Evolutionary conservation across 495 filamentous ascomycete genomes (phyloP), one percentile per base, ranked within the genome.

Genomic region (Aspergillus bertholletiae): DNA sequence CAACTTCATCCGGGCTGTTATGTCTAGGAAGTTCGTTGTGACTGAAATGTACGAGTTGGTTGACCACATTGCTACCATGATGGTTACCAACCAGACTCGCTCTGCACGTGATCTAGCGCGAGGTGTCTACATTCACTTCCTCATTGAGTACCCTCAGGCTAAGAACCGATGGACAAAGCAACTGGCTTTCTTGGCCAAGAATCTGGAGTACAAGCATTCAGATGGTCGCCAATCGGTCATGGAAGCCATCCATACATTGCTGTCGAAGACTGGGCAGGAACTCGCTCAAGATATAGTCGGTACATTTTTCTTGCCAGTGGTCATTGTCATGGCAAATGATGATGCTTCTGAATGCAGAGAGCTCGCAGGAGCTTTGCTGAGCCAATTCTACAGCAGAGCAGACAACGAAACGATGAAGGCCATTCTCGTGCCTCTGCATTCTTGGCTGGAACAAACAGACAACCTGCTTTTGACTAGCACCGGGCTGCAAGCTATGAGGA

Each of bases 51-150:
- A 97, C 68, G 92, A 97, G 59, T 84, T 88, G 13, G 80, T 96
- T 47, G 94, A 98, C 62, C 80, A 86, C 58, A 85, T 97, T 28
- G 88, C 89, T 22, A 83, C 78, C n/a, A 86, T 97, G 70, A 96
- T 97, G 92, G 89, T 98, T 53, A 96, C 88, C 22, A 97, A 96
- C 68, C 88, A 96, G 53, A 91, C 91, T 58, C 85, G 87, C 59
- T 83, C 85, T 56, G 88, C 92, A 3, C 81, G 93, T 39, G 92
- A 96, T 61, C 72, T 93, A 30, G 92, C 93, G 17, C 83, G 95
- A 26, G 89, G 90, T 20, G 88, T 85, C 22, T 98, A 95, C 71
- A 84, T 96, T 67, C 90, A 96, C 61, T 98, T 97, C 77, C 69
- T 98, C 32, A 84, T 92, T 57, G 89, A 97, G 41, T 98, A 97